phyloP scores from a whole-genome alignment of 768 basidiomycete genomes.

The Amanita inopinata region DNA sequence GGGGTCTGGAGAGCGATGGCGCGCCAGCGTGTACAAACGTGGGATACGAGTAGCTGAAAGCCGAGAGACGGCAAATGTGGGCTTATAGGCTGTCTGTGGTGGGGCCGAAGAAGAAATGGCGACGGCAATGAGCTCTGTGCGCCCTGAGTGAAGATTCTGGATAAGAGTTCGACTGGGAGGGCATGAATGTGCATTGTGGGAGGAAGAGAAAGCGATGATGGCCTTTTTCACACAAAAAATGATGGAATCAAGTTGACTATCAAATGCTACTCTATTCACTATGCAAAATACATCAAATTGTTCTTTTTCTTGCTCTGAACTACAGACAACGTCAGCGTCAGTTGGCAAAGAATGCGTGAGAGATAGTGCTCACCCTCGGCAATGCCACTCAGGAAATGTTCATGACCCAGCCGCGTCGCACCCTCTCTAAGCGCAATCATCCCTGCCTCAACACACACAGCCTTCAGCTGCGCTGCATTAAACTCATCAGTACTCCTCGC shows the following conservation, averaged over 20 bases:
- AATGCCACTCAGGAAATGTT: constrained; percentile 92
- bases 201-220: constrained; percentile 3
- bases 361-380: constrained; percentile 53
- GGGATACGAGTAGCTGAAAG: constrained; percentile 48
- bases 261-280: constrained; percentile 17
- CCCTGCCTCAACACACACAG: constrained; percentile 97
- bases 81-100: constrained; percentile 26
- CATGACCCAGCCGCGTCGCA: constrained; percentile 79
- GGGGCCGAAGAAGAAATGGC: constrained; percentile 41
- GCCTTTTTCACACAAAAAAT: background rate
- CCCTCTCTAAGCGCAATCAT: constrained; percentile 98
- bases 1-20: constrained; percentile 40
- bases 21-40: constrained; percentile 51
- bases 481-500: constrained; percentile 97
- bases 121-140: constrained; percentile 33
- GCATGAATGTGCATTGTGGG: constrained; percentile 26
- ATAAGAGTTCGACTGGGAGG: constrained; percentile 51
- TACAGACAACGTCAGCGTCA: constrained; percentile 31
- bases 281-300: constrained; percentile 89
- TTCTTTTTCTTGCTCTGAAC: constrained; percentile 99
- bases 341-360: constrained; percentile 3
- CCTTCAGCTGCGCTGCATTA: constrained; percentile 95
- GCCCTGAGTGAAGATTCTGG: constrained; percentile 48
- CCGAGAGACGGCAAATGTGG: constrained; percentile 23
- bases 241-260: background rate